These are phyloP conservation scores for Dipodascus geniculatus DNA, from an alignment of 805 yeast genomes.

Conservation along the genomic window DNA sequence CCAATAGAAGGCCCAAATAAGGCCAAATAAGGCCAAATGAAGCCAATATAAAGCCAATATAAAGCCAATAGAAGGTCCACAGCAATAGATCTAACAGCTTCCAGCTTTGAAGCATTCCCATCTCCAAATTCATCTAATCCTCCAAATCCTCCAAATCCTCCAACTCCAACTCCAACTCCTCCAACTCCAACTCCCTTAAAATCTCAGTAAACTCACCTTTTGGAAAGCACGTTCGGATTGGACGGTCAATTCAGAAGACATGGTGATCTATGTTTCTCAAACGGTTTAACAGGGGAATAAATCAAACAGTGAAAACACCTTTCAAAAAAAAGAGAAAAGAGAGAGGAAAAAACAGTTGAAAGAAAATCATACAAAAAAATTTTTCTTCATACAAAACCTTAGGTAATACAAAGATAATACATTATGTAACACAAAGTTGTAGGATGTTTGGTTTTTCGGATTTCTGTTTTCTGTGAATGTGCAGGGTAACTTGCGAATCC, in stretches of 20 bases:
- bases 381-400: not conserved
- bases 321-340: not conserved
- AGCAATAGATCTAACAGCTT: too few species aligned
- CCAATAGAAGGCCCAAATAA: too few species aligned
- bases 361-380: not conserved
- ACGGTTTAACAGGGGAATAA: not conserved
- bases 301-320: conserved; percentile 1
- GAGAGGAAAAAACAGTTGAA: not conserved
- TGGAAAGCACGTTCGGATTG: conserved; percentile 99
- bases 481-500: not conserved
- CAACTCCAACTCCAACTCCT: too few species aligned
- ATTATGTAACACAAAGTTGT: not conserved
- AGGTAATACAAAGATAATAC: not conserved
- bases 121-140: too few species aligned
- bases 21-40: too few species aligned
- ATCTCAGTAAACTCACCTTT: conserved; percentile 50
- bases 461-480: not conserved
- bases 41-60: too few species aligned
- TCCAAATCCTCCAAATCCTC: too few species aligned
- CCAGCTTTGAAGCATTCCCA: too few species aligned
- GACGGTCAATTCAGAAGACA: conserved; percentile 99
- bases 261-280: conserved; percentile 22
- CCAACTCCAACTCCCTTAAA: too few species aligned
- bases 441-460: not conserved
- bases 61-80: too few species aligned